Percentiles rank a stretch among this genome's conserved stretches.
phyloP scores from a whole-genome alignment of 768 basidiomycete genomes.

The Sporobolomyces phaffii region DNA sequence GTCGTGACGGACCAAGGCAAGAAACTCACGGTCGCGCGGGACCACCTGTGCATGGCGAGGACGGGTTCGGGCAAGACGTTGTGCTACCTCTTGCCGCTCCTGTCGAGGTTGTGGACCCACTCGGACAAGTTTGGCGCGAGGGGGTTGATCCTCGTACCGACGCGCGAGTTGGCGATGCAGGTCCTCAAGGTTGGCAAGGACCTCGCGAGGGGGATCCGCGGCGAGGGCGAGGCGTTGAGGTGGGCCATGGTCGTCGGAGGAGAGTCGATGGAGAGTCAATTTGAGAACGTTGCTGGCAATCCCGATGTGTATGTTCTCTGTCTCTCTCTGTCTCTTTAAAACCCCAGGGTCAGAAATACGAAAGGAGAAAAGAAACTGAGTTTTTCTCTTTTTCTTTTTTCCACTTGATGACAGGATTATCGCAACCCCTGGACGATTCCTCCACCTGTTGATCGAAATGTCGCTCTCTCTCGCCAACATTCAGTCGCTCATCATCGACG shows the following conservation, averaged over 20 bases:
- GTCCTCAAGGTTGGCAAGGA: constrained; percentile 91
- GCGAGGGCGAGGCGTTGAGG: constrained; percentile 59
- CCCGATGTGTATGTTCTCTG: constrained; percentile 78
- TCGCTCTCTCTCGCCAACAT: constrained; percentile 78
- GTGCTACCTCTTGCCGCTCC: constrained; percentile 86
- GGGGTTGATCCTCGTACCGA: constrained; percentile 81
- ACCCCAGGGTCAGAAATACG: no score
- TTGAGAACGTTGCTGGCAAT: constrained; percentile 86
- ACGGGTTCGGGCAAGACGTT: constrained; percentile 97
- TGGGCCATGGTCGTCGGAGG: constrained; percentile 97
- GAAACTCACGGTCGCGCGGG: constrained; percentile 34
- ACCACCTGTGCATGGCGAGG: constrained; percentile 65
- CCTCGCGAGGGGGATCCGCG: constrained; percentile 69
- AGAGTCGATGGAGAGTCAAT: constrained; percentile 91
- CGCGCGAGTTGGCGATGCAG: constrained; percentile 89
- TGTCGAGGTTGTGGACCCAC: constrained; percentile 76
- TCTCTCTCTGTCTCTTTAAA: background rate
- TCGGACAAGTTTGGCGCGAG: constrained; percentile 72
- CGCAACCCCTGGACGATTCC: constrained; percentile 91
- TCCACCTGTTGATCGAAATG: constrained; percentile 98
- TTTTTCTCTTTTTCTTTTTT: constrained; percentile 18
- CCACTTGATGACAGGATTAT: no score
- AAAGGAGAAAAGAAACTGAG: background rate
- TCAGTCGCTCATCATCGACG: constrained; percentile 90
- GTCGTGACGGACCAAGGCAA: constrained; percentile 60